phyloP scores from a whole-genome alignment of 176 grass and related monocot genomes.

The Thinopyrum elongatum region DNA sequence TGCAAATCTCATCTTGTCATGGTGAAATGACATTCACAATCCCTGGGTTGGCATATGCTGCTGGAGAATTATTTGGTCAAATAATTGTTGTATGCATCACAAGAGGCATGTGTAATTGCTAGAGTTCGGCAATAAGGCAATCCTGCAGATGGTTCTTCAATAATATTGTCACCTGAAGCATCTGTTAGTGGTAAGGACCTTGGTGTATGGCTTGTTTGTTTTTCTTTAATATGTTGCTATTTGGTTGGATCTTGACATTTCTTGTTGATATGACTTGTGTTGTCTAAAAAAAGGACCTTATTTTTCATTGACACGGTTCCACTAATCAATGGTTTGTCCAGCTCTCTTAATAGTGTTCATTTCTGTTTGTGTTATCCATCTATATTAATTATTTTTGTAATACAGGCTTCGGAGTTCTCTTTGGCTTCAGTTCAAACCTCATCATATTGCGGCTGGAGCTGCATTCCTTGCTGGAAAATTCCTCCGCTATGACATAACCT shows the following conservation, averaged over 20 bases:
- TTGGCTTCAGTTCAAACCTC: constrained; percentile 95
- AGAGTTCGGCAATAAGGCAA: constrained; percentile 56
- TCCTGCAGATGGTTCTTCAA: constrained; percentile 55
- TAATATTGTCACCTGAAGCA: constrained; percentile 47
- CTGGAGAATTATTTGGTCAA: constrained; percentile 51
- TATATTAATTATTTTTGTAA: constrained; percentile 33
- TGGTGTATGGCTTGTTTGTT: constrained; percentile 38
- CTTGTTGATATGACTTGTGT: constrained; percentile 23
- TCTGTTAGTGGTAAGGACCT: constrained; percentile 60
- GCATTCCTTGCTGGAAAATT: constrained; percentile 73
- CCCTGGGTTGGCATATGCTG: constrained; percentile 38
- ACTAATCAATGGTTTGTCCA: constrained; percentile 31
- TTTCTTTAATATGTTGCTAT: constrained; percentile 9
- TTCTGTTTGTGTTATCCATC: constrained; percentile 8
- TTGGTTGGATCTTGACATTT: constrained; percentile 22
- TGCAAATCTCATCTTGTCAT: constrained; percentile 29
- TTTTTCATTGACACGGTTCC: constrained; percentile 21
- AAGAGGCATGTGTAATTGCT: constrained; percentile 60
- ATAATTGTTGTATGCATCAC: constrained; percentile 42
- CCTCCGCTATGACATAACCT: constrained; percentile 52
- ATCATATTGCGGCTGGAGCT: constrained; percentile 89
- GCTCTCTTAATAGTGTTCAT: background rate
- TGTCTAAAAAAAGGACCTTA: constrained; percentile 23
- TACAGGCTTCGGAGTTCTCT: constrained; percentile 75
- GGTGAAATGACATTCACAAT: no score